Evolutionary conservation across 257 asterid genomes (phyloP), one percentile per base, ranked within the genome.

Genomic region (Striga asiatica): DNA sequence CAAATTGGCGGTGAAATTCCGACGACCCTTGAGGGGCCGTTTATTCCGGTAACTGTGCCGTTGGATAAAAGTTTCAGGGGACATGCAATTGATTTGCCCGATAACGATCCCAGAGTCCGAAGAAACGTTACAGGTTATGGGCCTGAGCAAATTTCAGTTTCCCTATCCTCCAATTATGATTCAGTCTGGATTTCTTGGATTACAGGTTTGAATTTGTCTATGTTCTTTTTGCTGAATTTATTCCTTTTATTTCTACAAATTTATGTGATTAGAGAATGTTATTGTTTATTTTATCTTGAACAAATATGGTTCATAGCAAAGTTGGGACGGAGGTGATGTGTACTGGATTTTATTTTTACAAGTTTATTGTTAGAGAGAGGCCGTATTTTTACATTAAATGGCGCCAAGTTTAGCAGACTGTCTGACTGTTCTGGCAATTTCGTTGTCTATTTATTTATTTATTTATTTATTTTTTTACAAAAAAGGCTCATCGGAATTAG

Each of bases 121-220:
- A 77, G 94, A 73, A 75, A 5, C 41, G 97, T 74, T 7, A 50
- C 70, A 6, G 95, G 85, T n/a, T 78, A 80, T 62, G 66, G 63
- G 56, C 96, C 98, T 16, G 98, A 91, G 23, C 98, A 91, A 64
- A 84, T 91, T 63, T 78, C 95, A 12, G 61, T 91, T 12, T 80
- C 98, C 25, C 85, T 91, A 62, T 91, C 98, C 61, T 75, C 88
- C 23, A 69, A 58, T 64, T 50, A 78, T 66, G 75, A 78, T 62
- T 87, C 98, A 5, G 74, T 80, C 38, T 91, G 98, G 98, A 66
- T 91, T 66, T 91, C 98, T 41, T 91, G 98, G 98, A 66, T 91
- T 48, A 84, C 96, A 66, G 98, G 98, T 89, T 62, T 2, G 39
- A 28, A 23, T 21, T 16, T 29, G 31, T 55, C 7, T 7, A 43